Conservation (phyloP, 139 green algal genomes). For the Micromonas commoda region DNA sequence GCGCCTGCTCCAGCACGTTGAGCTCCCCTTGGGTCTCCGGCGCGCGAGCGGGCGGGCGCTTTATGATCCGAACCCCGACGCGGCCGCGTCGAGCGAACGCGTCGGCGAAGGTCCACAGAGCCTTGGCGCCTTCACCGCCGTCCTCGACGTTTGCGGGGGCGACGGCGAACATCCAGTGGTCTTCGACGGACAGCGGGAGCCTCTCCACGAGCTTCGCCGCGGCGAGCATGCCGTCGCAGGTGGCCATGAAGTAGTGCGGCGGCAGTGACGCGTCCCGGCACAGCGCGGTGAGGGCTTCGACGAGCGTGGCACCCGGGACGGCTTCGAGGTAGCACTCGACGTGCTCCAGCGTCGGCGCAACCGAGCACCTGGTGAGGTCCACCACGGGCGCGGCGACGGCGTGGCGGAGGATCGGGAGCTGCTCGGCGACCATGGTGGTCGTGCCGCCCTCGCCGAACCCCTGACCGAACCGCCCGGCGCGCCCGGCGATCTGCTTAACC, state of each 20-base stretch:
- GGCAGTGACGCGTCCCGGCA: background rate
- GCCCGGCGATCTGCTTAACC: constrained; percentile 52
- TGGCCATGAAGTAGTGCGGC: constrained; percentile 2
- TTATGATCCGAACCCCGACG: constrained; percentile 2
- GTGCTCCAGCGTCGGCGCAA: constrained; percentile 13
- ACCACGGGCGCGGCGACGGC: background rate
- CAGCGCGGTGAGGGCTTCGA: background rate
- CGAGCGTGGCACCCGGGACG: background rate
- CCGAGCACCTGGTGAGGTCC: background rate
- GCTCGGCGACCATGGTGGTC: background rate
- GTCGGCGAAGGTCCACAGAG: constrained; percentile 1
- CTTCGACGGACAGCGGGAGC: background rate
- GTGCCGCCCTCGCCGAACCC: constrained; percentile 29
- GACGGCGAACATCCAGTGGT: constrained; percentile 19
- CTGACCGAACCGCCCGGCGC: constrained; percentile 40
- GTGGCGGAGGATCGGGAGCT: background rate
- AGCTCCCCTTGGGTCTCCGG: background rate
- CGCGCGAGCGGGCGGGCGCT: background rate
- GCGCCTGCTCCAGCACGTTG: background rate
- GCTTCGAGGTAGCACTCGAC: background rate
- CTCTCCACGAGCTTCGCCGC: constrained; percentile 1
- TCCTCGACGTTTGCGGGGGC: background rate
- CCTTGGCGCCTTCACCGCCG: background rate
- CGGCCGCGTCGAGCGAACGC: background rate
- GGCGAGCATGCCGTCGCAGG: background rate